phyloP scores from a whole-genome alignment of 2,329 filamentous ascomycete genomes.

The Calcarisporium arbuscula region DNA sequence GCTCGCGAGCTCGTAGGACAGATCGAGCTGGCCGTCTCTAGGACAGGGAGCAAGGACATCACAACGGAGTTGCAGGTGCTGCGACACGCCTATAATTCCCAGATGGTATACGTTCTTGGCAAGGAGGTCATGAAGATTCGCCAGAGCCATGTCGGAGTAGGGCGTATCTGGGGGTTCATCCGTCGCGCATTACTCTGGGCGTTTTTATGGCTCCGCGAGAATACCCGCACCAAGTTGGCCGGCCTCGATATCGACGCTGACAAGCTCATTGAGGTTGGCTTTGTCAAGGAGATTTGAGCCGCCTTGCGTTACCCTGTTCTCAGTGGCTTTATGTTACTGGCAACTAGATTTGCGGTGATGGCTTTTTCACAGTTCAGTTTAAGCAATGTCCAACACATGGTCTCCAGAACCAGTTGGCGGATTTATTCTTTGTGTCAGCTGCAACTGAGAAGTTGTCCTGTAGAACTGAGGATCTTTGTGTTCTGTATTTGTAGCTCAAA shows the following conservation, averaged over 20 bases:
- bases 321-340: too few relatives aligned
- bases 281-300: constrained; percentile 60
- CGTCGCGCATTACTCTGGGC: constrained; percentile 41
- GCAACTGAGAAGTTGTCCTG: too few relatives aligned
- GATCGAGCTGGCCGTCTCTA: constrained; percentile 47
- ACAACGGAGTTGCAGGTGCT: constrained; percentile 38
- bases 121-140: constrained; percentile 56
- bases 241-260: constrained; percentile 47
- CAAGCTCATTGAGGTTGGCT: constrained; percentile 60
- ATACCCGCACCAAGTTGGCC: constrained; percentile 59
- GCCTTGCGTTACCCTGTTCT: too few relatives aligned
- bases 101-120: constrained; percentile 52
- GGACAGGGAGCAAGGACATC: constrained; percentile 16
- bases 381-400: too few relatives aligned
- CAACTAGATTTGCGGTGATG: too few relatives aligned
- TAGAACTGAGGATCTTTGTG: too few relatives aligned
- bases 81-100: constrained; percentile 35
- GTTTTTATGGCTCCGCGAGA: constrained; percentile 62
- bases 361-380: too few relatives aligned
- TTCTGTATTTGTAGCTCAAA: too few relatives aligned
- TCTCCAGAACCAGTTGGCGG: too few relatives aligned
- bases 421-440: too few relatives aligned
- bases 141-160: too few relatives aligned
- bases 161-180: constrained; percentile 30
- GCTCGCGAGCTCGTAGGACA: constrained; percentile 50